phyloP scores from a whole-genome alignment of 257 asterid species.

The Solanum chilense region DNA sequence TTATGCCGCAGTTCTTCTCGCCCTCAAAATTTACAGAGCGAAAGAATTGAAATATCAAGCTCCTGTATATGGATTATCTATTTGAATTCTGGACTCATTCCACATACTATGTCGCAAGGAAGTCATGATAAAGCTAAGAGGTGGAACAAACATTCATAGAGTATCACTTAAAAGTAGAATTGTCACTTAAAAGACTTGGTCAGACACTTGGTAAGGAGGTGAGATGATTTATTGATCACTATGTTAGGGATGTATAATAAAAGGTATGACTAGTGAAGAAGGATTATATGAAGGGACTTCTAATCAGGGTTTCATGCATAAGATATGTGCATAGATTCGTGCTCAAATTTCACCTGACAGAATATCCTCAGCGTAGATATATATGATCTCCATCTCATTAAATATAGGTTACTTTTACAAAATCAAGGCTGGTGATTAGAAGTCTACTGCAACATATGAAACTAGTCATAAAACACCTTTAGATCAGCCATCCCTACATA shows the following conservation, averaged over 20 bases:
- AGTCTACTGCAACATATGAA: not conserved
- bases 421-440: not conserved
- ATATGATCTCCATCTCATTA: not conserved
- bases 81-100: not conserved
- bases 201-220: not conserved
- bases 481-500: not conserved
- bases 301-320: not conserved
- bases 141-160: not conserved
- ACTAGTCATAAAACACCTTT: not conserved
- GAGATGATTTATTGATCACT: not conserved
- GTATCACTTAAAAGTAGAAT: not conserved
- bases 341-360: not conserved
- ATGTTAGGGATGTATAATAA: not conserved
- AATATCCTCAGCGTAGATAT: not conserved
- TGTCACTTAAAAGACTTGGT: not conserved
- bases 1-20: not conserved
- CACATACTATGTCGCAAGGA: not conserved
- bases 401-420: not conserved
- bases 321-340: not conserved
- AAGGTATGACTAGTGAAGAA: not conserved
- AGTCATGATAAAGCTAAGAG: not conserved
- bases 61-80: not conserved
- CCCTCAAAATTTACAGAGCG: not conserved
- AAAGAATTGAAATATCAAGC: not conserved
- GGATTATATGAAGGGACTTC: not conserved